A percentile compares a stretch with the other conserved stretches of the same genome.
Conservation (phyloP, 2,329 filamentous ascomycete genomes). For the Neoarthrinium moseri region DNA sequence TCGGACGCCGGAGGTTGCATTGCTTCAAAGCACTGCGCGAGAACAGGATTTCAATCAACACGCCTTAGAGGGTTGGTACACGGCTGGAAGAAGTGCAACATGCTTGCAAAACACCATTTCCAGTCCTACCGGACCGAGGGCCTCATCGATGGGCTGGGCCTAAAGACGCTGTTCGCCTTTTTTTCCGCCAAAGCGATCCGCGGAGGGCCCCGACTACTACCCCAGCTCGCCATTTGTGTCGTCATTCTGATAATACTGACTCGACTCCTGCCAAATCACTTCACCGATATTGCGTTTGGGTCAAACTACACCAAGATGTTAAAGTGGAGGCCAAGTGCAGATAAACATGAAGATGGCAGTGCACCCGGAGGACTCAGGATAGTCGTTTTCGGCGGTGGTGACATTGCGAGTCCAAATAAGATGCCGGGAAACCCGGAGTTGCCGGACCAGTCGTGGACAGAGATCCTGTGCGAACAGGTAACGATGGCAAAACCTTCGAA, state of each 20-base stretch:
- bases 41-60: background rate
- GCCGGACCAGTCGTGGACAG: constrained; percentile 39
- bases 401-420: constrained; percentile 37
- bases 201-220: constrained; percentile 16
- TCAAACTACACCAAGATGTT: constrained; percentile 11
- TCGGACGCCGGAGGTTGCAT: background rate
- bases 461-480: constrained; percentile 48
- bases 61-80: too few species aligned
- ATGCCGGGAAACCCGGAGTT: constrained; percentile 13
- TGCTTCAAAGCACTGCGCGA: background rate
- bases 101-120: constrained; percentile 1
- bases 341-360: constrained; percentile 5
- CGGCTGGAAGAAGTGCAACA: too few species aligned
- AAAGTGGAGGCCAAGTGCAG: constrained; percentile 9
- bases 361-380: constrained; percentile 39
- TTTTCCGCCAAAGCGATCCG: constrained; percentile 16
- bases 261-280: constrained; percentile 14
- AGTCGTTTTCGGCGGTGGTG: constrained; percentile 53
- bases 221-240: constrained; percentile 16
- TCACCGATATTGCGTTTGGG: constrained; percentile 6
- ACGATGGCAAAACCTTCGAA: constrained; percentile 10
- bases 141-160: constrained; percentile 11
- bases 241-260: constrained; percentile 16
- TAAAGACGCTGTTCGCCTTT: constrained; percentile 14
- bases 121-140: background rate